Evolutionary conservation across 495 filamentous ascomycete species (phyloP), one percentile per base, ranked within the genome.

Genomic region (Trichocladium uniseriatum): DNA sequence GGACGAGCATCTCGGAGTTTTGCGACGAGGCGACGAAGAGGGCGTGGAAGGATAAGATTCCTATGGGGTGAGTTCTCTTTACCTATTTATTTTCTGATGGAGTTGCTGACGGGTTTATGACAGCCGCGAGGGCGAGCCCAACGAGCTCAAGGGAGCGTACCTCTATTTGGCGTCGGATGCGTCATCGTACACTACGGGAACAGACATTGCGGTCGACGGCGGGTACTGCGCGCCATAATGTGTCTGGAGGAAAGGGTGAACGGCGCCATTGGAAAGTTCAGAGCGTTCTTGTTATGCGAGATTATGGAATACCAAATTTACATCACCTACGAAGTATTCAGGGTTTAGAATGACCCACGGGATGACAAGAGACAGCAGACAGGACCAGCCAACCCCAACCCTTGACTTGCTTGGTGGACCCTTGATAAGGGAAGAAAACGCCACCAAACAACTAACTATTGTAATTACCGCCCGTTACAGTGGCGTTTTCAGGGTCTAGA

Each of bases 161-260:
- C 68, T 94, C n/a, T 94, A 91, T 61, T 67, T 95, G 48, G 88
- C 87, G 4, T 86, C 81, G 14, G 88, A 94, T 67, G 88, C 88
- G 2, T 75, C 80, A 5, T 81, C 82, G 35, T 95, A 90, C 66
- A 95, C 82, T 15, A 97, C 88, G 2, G 91, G 88, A 6, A 70
- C 69, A 6, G 87, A 94, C 68, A 67, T 94, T 38, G 58, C 81
- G 35, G 80, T 91, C 52, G 88, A 94, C 62, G 89, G 88, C 5
- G 74, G 73, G 19, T 76, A 77, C 44, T 69, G 69, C 50, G 63
- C 62, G 10, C 65, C 70, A n/a, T 76, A 52, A 57, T 45, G 10
- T 10, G 46, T 13, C 2, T n/a, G n/a, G 8, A n/a, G 15, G 19
- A 27, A 3, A 10, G 19, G 43, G 9, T 27, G 22, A 13, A 14